These are phyloP conservation scores for Yarrowia sp. DNA, from an alignment of 805 yeast species.

Conservation along the genomic window DNA sequence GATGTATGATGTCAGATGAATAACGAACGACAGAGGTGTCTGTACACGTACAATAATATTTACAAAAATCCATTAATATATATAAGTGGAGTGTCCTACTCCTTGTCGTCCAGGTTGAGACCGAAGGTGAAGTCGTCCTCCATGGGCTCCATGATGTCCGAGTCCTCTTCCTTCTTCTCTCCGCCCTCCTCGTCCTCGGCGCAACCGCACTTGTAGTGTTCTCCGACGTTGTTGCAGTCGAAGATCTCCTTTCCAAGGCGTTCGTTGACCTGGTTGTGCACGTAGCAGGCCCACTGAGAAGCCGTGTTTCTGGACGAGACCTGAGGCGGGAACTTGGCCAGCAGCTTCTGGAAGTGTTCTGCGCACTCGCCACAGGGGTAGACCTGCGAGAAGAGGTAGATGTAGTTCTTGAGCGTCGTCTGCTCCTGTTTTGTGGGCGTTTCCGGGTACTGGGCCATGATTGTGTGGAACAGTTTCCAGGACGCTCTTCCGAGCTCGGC, in stretches of 20 bases:
- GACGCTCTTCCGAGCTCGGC: slow-evolving; percentile 89
- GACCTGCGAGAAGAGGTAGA: slow-evolving; percentile 78
- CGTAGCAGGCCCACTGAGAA: slow-evolving; percentile 92
- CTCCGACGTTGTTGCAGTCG: slow-evolving; percentile 81
- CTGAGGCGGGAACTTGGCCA: slow-evolving; percentile 81
- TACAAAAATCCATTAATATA: background rate
- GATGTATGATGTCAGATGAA: too few species aligned
- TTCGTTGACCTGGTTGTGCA: slow-evolving; percentile 83
- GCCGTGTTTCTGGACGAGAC: slow-evolving; percentile 71
- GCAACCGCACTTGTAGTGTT: slow-evolving; percentile 96
- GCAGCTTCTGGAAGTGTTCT: slow-evolving; percentile 71
- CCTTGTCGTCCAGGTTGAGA: background rate
- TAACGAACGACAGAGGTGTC: too few species aligned
- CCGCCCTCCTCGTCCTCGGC: slow-evolving; percentile 65
- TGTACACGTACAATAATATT: too few species aligned
- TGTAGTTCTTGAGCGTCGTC: slow-evolving; percentile 58
- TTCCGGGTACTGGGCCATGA: slow-evolving; percentile 89
- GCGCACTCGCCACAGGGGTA: slow-evolving; percentile 95
- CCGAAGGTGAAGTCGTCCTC: slow-evolving; percentile 3
- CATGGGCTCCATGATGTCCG: slow-evolving; percentile 23
- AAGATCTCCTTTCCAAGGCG: slow-evolving; percentile 65
- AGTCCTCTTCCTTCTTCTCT: slow-evolving; percentile 35
- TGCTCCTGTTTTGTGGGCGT: slow-evolving; percentile 65
- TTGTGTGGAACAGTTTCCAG: slow-evolving; percentile 90
- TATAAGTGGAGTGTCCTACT: background rate